A percentile compares a stretch with the other conserved stretches of the same genome.
Conservation (phyloP, 2,329 filamentous ascomycete genomes). For the Leptographium galeiforme region DNA sequence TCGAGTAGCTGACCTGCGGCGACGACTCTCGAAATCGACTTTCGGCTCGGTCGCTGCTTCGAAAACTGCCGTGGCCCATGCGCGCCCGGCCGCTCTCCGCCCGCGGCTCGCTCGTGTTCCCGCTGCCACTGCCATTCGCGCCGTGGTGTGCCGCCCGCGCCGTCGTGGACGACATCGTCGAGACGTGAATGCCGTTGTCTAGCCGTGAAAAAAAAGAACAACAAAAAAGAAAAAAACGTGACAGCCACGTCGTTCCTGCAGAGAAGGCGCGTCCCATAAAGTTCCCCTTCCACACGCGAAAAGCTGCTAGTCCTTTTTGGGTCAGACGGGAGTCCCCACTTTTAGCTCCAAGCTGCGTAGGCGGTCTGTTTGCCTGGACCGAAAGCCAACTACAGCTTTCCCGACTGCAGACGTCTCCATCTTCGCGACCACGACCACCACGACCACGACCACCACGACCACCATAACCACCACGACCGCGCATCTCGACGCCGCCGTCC, state of each 20-base stretch:
- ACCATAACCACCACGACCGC: not conserved
- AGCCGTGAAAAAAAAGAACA: not conserved
- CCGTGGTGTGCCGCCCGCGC: conserved; percentile 20
- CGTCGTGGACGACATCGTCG: conserved; percentile 27
- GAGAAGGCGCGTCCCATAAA: not conserved
- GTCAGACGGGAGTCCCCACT: not conserved
- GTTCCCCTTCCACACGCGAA: not conserved
- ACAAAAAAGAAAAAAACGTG: not conserved
- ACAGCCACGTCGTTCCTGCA: not conserved
- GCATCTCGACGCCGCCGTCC: not conserved
- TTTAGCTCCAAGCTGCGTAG: conserved; percentile 13
- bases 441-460: too few relatives aligned
- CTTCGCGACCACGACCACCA: too few relatives aligned
- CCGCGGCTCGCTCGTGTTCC: conserved; percentile 23
- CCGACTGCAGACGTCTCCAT: too few relatives aligned
- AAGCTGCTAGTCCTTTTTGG: not conserved
- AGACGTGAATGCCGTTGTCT: not conserved
- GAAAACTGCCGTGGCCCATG: conserved; percentile 16
- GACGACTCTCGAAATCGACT: conserved; percentile 23
- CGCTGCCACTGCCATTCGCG: conserved; percentile 23
- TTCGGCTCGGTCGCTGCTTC: conserved; percentile 13
- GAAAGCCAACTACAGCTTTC: not conserved
- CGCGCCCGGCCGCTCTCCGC: conserved; percentile 15
- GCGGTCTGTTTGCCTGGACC: conserved; percentile 16
- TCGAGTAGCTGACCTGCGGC: conserved; percentile 22